These are phyloP conservation scores for Calonectria hawksworthii DNA, from an alignment of 2,329 filamentous ascomycete species.

Conservation along the genomic window DNA sequence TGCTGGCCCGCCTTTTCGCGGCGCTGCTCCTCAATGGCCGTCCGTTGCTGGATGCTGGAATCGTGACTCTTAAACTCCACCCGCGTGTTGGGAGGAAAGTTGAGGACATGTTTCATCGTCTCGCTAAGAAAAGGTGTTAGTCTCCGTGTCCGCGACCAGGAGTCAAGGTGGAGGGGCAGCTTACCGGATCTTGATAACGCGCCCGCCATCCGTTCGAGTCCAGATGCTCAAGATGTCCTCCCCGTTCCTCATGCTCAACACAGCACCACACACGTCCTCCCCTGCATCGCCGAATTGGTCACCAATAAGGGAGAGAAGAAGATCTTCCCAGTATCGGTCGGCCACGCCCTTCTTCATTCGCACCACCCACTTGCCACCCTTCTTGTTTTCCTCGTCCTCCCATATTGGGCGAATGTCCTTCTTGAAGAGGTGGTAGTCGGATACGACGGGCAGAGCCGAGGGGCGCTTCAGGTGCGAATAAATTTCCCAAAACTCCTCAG, in stretches of 20 bases:
- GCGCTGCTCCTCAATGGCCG: conserved; percentile 90
- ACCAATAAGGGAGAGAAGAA: conserved; percentile 90
- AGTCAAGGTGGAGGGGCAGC: conserved; percentile 47
- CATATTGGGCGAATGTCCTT: conserved; percentile 96
- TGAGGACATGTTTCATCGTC: conserved; percentile 91
- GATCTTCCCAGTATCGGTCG: conserved; percentile 96
- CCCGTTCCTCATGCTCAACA: conserved; percentile 93
- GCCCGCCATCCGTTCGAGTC: conserved; percentile 93
- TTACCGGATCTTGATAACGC: conserved; percentile 96
- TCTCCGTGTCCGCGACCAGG: background rate
- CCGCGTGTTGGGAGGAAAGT: conserved; percentile 88
- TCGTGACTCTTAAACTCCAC: conserved; percentile 98
- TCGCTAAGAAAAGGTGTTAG: conserved; percentile 71
- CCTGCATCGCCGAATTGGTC: conserved; percentile 94
- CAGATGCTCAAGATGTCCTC: conserved; percentile 99
- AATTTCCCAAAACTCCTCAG: conserved; percentile 91
- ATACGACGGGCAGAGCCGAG: conserved; percentile 88
- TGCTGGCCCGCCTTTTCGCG: conserved; percentile 81
- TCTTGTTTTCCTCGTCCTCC: conserved; percentile 98
- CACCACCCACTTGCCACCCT: conserved; percentile 97
- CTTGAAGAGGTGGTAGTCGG: conserved; percentile 98
- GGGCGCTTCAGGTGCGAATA: conserved; percentile 93
- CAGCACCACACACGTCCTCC: conserved; percentile 95
- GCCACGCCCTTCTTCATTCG: conserved; percentile 97
- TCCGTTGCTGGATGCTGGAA: conserved; percentile 92